Evolutionary conservation across 2,329 filamentous ascomycete species (phyloP).

Genomic region (Aspergillus unguis): DNA sequence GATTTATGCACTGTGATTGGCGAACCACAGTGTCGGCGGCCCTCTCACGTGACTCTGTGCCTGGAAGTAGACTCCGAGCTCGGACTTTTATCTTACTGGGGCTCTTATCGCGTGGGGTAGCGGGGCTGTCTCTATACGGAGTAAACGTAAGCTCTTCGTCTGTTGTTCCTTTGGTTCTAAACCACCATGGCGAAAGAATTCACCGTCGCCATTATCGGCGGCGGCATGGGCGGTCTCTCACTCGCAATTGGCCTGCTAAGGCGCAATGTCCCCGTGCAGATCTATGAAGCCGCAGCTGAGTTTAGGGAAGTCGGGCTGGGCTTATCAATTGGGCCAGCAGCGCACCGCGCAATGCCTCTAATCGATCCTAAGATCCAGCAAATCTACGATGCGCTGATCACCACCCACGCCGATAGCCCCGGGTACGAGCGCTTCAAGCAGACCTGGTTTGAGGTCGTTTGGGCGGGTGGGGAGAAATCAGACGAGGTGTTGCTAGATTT

Average conservation of each 20-base stretch:
- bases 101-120: too few species aligned
- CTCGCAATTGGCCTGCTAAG: slow-evolving; percentile 53
- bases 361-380: slow-evolving; percentile 44
- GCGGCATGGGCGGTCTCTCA: slow-evolving; percentile 56
- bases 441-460: slow-evolving; percentile 34
- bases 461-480: slow-evolving; percentile 10
- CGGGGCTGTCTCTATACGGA: too few species aligned
- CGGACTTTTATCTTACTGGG: too few species aligned
- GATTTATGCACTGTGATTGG: too few species aligned
- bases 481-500: slow-evolving; percentile 28
- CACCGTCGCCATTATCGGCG: slow-evolving; percentile 57
- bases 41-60: too few species aligned
- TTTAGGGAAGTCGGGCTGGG: slow-evolving; percentile 61
- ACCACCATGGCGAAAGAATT: slow-evolving; percentile 14
- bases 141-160: too few species aligned
- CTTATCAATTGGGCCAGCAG: slow-evolving; percentile 56
- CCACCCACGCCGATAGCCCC: slow-evolving; percentile 33
- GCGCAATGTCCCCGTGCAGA: slow-evolving; percentile 45
- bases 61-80: too few species aligned
- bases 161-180: too few species aligned
- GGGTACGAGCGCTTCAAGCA: slow-evolving; percentile 28
- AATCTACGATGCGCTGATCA: slow-evolving; percentile 32
- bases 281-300: slow-evolving; percentile 55
- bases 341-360: slow-evolving; percentile 52
- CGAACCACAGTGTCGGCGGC: too few species aligned